Base-by-base conservation (phyloP, 2,329 filamentous ascomycete genomes). In the Clarireedia hainanense region DNA sequence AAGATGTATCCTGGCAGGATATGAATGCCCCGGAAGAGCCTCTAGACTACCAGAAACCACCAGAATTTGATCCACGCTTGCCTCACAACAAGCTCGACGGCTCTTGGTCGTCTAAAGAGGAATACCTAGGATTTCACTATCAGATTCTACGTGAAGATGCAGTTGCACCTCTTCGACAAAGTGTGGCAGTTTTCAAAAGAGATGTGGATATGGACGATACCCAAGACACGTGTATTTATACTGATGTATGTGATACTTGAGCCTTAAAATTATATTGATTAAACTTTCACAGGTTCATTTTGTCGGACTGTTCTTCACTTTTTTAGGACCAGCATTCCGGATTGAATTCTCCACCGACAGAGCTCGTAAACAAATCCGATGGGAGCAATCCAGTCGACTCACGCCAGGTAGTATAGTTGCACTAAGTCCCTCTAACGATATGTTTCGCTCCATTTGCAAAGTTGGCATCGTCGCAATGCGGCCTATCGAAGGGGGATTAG, bases 121-220 rank as follows among this genome's bases (percentile, higher is more conserved):
- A 77, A 0, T 96, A 95, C 57, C 74, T 96, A 0, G 74, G 81
- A 34, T 79, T 82, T 0, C 88, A 95, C 50, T 95, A 94, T 66
- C 75, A 82, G 3, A 78, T 96, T 1, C 75, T 90, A 6, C 79
- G 91, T 2, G 87, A 90, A 65, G 90, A 96, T 66, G 80, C 83
- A 0, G 74, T 88, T 3, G 80, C 86, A 12, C 79, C 84, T 1
- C 74, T 96, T 0, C 80, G 90, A 6, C 77, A 82, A 59, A 84
- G 88, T 0, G 78, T 95, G 1, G 71, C 73, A 0, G 70, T 76
- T 12, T 78, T 87, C 54, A 77, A 75, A 24, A 61, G 69, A 1
- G 65, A 77, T 6, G 83, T 84, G 0, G 59, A 65, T 0, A 81
- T 83, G 70, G 69, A 69, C 12, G 90, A 95, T 56, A 75, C 75